These are phyloP conservation scores for Pleurotus platypus DNA, from an alignment of 768 basidiomycete species.

Conservation along the genomic window DNA sequence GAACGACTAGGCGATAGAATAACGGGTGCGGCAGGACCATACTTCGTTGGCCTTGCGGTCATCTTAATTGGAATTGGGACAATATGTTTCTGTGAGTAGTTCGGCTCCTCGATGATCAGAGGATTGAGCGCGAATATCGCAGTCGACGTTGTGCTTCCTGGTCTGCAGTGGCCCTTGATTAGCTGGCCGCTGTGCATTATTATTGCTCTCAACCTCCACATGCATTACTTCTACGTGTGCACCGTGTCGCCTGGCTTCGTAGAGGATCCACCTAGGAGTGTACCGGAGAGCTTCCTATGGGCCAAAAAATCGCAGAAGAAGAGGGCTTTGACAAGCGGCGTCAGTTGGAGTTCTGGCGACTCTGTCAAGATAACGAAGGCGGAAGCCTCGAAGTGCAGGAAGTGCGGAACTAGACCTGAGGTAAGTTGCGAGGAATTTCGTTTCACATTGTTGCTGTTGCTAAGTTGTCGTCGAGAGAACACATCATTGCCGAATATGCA, in stretches of 20 bases:
- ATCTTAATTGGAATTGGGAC: constrained; percentile 65
- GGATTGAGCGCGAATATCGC: not conserved
- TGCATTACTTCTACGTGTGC: constrained; percentile 85
- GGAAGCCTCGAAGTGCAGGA: constrained; percentile 56
- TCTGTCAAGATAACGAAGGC: constrained; percentile 49
- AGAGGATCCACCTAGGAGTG: constrained; percentile 45
- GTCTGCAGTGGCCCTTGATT: constrained; percentile 54
- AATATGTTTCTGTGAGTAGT: constrained; percentile 74
- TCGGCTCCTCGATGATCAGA: not conserved
- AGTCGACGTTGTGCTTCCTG: constrained; percentile 81
- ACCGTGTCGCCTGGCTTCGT: constrained; percentile 79
- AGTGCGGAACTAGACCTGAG: constrained; percentile 76
- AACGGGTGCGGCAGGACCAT: constrained; percentile 89
- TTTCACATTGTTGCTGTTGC: constrained; percentile 5
- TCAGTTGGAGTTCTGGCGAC: constrained; percentile 46
- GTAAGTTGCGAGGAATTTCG: constrained; percentile 36
- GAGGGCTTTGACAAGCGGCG: constrained; percentile 34
- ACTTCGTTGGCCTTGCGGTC: constrained; percentile 82
- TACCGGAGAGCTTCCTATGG: constrained; percentile 52
- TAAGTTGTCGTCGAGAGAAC: constrained; percentile 55
- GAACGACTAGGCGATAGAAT: constrained; percentile 75
- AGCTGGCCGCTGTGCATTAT: constrained; percentile 69
- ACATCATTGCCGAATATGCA: constrained; percentile 92
- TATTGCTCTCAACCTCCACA: constrained; percentile 70
- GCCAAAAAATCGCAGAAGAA: constrained; percentile 33